Evolutionary conservation across 495 filamentous ascomycete species (phyloP).

Genomic region (Acidiella bohemica): DNA sequence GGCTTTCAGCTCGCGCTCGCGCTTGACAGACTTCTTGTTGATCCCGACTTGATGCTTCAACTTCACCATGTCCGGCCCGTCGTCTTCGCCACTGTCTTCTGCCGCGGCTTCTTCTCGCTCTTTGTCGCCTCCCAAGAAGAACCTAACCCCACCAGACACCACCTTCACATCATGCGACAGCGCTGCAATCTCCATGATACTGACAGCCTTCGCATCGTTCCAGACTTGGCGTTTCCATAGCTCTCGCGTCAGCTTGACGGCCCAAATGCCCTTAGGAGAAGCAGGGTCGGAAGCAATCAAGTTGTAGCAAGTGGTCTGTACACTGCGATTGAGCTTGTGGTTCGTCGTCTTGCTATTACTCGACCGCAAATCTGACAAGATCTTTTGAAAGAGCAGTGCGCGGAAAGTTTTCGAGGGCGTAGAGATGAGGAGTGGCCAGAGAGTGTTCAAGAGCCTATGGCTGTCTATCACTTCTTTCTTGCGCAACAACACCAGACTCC

Average conservation of each 20-base stretch:
- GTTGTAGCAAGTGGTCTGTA: conserved; percentile 86
- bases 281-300: conserved; percentile 71
- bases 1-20: conserved; percentile 60
- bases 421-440: conserved; percentile 80
- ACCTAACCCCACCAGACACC: conserved; percentile 68
- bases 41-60: conserved; percentile 73
- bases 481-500: conserved; percentile 70
- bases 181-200: conserved; percentile 85
- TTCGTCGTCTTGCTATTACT: conserved; percentile 76
- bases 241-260: conserved; percentile 77
- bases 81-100: conserved; percentile 74
- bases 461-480: conserved; percentile 90
- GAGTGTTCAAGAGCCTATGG: conserved; percentile 61
- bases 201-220: conserved; percentile 76
- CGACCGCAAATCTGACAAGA: conserved; percentile 74
- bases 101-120: conserved; percentile 86
- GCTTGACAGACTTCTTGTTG: conserved; percentile 93
- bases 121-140: conserved; percentile 91
- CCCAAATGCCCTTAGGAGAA: conserved; percentile 82
- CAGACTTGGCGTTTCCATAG: conserved; percentile 81
- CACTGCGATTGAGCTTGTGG: conserved; percentile 79
- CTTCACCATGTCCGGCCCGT: conserved; percentile 61
- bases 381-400: conserved; percentile 73
- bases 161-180: conserved; percentile 82
- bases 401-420: conserved; percentile 81